These are phyloP conservation scores for Leishmania tropica DNA, from an alignment of 208 protist species.

Conservation along the genomic window DNA sequence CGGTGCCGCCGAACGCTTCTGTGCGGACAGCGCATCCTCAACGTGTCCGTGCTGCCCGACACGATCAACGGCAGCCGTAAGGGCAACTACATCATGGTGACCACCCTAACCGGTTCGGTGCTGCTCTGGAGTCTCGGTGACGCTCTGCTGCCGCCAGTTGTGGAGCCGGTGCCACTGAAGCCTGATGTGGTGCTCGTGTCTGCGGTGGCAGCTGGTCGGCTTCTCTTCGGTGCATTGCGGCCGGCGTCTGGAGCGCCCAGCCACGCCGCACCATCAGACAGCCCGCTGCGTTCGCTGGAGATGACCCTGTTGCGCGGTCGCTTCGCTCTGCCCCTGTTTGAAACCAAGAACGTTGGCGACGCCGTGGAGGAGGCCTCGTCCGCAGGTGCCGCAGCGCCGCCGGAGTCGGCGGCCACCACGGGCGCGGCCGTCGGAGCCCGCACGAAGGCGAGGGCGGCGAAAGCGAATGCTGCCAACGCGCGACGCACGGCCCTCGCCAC, in stretches of 20 bases:
- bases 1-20: slow-evolving; percentile 79
- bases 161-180: slow-evolving; percentile 58
- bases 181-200: slow-evolving; percentile 63
- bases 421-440: slow-evolving; percentile 21
- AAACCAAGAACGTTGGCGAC: slow-evolving; percentile 32
- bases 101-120: slow-evolving; percentile 30
- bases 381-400: not conserved
- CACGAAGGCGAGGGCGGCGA: not conserved
- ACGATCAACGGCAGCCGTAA: slow-evolving; percentile 2
- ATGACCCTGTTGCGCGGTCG: slow-evolving; percentile 64
- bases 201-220: slow-evolving; percentile 24
- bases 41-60: slow-evolving; percentile 52
- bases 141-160: slow-evolving; percentile 40
- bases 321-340: slow-evolving; percentile 77
- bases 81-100: slow-evolving; percentile 26
- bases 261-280: not conserved
- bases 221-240: slow-evolving; percentile 49
- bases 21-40: slow-evolving; percentile 79
- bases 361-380: slow-evolving; percentile 15
- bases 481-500: slow-evolving; percentile 17
- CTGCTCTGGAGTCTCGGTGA: slow-evolving; percentile 59
- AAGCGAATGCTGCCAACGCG: not conserved
- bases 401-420: not conserved
- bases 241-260: not conserved
- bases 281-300: slow-evolving; percentile 18